Evolutionary conservation across 805 yeast genomes (phyloP).

Genomic region (Hanseniaspora lachancei): DNA sequence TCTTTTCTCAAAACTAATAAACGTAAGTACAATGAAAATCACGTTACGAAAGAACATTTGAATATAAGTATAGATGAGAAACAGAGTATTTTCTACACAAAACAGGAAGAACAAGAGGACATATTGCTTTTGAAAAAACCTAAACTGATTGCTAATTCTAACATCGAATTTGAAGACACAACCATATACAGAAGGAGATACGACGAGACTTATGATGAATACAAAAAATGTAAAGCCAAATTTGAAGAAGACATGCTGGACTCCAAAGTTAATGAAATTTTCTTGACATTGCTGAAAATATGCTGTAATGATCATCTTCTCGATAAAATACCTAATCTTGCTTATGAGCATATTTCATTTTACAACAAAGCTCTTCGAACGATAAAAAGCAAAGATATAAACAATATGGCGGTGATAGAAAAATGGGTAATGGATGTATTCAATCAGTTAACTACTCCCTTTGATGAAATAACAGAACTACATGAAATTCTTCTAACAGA

Average conservation of each 20-base stretch:
- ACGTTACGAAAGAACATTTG: neutral
- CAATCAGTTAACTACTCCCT: neutral
- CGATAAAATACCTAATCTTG: neutral
- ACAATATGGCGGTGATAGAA: neutral
- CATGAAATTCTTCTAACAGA: slow-evolving; percentile 4
- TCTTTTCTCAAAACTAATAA: neutral
- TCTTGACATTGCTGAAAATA: neutral
- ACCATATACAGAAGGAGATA: neutral
- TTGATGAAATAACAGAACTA: neutral
- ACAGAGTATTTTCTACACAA: neutral
- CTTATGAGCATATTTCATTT: slow-evolving; percentile 13
- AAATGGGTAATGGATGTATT: neutral
- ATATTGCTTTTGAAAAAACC: neutral
- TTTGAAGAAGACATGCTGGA: neutral
- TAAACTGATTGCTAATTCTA: neutral
- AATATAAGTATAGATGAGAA: neutral
- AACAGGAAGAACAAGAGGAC: neutral
- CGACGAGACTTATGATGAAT: neutral
- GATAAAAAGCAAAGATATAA: neutral
- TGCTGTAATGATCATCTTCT: slow-evolving; percentile 10
- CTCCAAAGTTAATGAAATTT: neutral
- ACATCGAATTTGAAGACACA: neutral
- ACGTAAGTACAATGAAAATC: neutral
- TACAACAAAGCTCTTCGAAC: slow-evolving; percentile 15
- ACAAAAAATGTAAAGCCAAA: neutral